These are phyloP conservation scores for Diaporthe longicolla DNA, from an alignment of 2,329 filamentous ascomycete species.

Conservation along the genomic window DNA sequence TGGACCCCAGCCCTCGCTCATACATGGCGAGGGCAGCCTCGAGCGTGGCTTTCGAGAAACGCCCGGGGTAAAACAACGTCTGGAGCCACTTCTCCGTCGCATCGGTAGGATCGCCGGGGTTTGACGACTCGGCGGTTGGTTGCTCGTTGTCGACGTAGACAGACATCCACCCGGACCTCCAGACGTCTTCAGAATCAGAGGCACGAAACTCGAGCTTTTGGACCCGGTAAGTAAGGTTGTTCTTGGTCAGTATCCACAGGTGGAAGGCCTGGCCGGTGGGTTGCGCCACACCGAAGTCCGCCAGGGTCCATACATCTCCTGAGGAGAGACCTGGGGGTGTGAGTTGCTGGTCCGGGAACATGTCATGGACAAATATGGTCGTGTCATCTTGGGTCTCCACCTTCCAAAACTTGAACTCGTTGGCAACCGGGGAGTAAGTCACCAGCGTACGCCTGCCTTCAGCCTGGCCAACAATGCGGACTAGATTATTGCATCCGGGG, in stretches of 20 bases:
- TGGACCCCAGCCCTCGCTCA: slow-evolving; percentile 71
- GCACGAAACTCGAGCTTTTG: slow-evolving; percentile 76
- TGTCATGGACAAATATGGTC: slow-evolving; percentile 76
- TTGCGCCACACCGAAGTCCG: slow-evolving; percentile 78
- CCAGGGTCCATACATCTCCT: slow-evolving; percentile 83
- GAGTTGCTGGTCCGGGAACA: slow-evolving; percentile 75
- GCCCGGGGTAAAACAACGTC: slow-evolving; percentile 85
- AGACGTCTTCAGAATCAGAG: slow-evolving; percentile 63
- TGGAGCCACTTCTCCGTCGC: slow-evolving; percentile 88
- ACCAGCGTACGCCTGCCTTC: slow-evolving; percentile 73
- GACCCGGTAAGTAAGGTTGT: slow-evolving; percentile 83
- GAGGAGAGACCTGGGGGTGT: slow-evolving; percentile 78
- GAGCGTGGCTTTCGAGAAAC: slow-evolving; percentile 83
- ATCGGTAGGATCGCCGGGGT: slow-evolving; percentile 76
- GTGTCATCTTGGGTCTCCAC: slow-evolving; percentile 76
- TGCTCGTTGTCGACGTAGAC: slow-evolving; percentile 73
- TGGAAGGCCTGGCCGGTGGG: slow-evolving; percentile 68
- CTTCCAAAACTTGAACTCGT: slow-evolving; percentile 95
- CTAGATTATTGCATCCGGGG: slow-evolving; percentile 81
- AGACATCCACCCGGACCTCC: slow-evolving; percentile 79
- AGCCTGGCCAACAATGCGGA: slow-evolving; percentile 76
- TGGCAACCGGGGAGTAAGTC: slow-evolving; percentile 88
- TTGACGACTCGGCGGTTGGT: slow-evolving; percentile 69
- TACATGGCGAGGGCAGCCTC: slow-evolving; percentile 89
- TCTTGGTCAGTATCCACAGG: slow-evolving; percentile 87